phyloP scores from a whole-genome alignment of 2,329 filamentous ascomycete genomes.

The Aspergillus sp. region DNA sequence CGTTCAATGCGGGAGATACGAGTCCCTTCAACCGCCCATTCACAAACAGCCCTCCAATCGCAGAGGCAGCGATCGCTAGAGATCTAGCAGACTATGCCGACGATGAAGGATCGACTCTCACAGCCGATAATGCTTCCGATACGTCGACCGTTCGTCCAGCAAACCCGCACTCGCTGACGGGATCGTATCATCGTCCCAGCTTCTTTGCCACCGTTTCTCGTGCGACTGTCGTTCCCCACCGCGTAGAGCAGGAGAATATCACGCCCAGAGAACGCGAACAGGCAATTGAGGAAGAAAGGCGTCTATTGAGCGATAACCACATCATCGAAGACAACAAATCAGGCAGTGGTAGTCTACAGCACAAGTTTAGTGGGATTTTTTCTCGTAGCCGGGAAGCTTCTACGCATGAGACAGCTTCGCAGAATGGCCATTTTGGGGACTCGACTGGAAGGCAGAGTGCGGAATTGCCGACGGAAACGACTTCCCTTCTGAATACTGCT shows the following conservation, averaged over 20 bases:
- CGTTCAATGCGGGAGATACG: conserved; percentile 21
- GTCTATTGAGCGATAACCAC: conserved; percentile 56
- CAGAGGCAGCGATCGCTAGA: conserved; percentile 60
- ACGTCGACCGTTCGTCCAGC: conserved; percentile 38
- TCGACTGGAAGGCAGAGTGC: background rate
- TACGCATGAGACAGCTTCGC: conserved; percentile 17
- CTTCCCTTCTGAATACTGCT: conserved; percentile 44
- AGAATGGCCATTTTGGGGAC: background rate
- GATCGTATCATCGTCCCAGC: conserved; percentile 71
- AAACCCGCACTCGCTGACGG: conserved; percentile 49
- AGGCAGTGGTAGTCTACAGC: conserved; percentile 13
- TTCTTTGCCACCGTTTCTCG: conserved; percentile 69
- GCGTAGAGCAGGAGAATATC: conserved; percentile 39
- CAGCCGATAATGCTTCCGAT: conserved; percentile 33
- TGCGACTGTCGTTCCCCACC: conserved; percentile 60
- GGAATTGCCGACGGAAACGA: conserved; percentile 39
- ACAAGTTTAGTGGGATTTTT: conserved; percentile 20
- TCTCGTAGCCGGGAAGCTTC: conserved; percentile 5
- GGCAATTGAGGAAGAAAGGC: conserved; percentile 53
- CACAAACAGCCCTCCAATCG: conserved; percentile 59
- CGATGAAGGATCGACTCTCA: conserved; percentile 40
- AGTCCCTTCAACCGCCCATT: conserved; percentile 42
- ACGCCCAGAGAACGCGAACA: conserved; percentile 51
- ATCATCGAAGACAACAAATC: conserved; percentile 51
- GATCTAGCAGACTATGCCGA: conserved; percentile 64